Conservation (phyloP, 139 green algal species). For the Chlamydomonas sp. region DNA sequence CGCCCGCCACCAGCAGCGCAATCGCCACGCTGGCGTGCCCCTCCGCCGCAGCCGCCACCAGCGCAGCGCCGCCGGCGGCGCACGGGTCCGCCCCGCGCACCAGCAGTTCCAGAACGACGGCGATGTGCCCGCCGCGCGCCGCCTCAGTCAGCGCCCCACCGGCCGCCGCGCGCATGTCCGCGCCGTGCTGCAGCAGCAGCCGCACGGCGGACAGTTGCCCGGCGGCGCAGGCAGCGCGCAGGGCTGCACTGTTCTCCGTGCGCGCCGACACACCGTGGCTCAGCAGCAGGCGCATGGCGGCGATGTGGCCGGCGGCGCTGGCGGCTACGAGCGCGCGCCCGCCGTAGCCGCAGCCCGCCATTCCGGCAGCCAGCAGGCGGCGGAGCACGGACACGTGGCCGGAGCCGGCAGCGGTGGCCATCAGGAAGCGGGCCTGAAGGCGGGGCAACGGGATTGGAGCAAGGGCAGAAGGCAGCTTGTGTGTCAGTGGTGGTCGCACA, state of each 20-base stretch:
- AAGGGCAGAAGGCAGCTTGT: too few species aligned
- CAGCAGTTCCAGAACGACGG: conserved; percentile 28
- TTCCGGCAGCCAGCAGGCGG: not conserved
- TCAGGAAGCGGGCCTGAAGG: conserved; percentile 21
- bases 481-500: too few species aligned
- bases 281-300: not conserved
- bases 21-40: not conserved
- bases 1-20: conserved; percentile 20
- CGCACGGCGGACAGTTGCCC: not conserved
- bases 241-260: conserved; percentile 24
- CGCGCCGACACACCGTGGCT: conserved; percentile 1
- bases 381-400: conserved; percentile 6
- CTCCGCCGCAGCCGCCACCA: conserved; percentile 15
- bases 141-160: conserved; percentile 16
- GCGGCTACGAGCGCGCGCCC: conserved; percentile 24
- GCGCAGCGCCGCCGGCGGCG: conserved; percentile 8
- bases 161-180: conserved; percentile 9
- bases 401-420: not conserved
- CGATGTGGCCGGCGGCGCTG: not conserved
- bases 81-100: conserved; percentile 1
- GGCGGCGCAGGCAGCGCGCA: conserved; percentile 7
- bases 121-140: conserved; percentile 9
- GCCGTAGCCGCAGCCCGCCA: not conserved
- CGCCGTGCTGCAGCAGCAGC: conserved; percentile 12
- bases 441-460: too few species aligned